phyloP scores from a whole-genome alignment of 2,329 filamentous ascomycete genomes.

The Penicillium sp. region DNA sequence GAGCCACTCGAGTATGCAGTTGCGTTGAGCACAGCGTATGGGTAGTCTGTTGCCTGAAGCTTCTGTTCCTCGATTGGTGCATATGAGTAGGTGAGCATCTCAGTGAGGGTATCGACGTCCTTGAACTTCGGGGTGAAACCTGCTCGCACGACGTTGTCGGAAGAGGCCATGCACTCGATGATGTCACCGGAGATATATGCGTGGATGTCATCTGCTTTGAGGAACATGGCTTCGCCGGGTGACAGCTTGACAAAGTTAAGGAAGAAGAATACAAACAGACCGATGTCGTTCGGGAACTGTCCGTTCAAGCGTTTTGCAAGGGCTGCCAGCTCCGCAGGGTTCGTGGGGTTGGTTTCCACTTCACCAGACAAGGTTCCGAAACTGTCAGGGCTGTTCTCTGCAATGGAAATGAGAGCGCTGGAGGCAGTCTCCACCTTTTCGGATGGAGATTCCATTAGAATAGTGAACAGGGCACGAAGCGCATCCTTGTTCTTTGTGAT shows the following conservation, averaged over 20 bases:
- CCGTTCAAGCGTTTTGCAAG: slow-evolving; percentile 75
- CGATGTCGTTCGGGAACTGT: slow-evolving; percentile 87
- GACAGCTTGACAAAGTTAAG: slow-evolving; percentile 89
- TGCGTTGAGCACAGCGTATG: slow-evolving; percentile 81
- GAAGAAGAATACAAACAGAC: slow-evolving; percentile 94
- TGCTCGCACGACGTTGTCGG: slow-evolving; percentile 97
- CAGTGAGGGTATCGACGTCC: slow-evolving; percentile 83
- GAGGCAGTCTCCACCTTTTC: slow-evolving; percentile 66
- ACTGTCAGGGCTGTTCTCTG: slow-evolving; percentile 65
- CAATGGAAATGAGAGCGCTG: slow-evolving; percentile 69
- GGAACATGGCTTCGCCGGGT: slow-evolving; percentile 91
- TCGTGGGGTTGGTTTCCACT: slow-evolving; percentile 37
- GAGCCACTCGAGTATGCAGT: slow-evolving; percentile 77
- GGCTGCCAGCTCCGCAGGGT: slow-evolving; percentile 66
- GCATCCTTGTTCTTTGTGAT: slow-evolving; percentile 72
- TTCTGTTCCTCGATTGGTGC: slow-evolving; percentile 94
- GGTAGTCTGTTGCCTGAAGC: slow-evolving; percentile 82
- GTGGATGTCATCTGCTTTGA: slow-evolving; percentile 96
- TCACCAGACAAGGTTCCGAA: slow-evolving; percentile 63
- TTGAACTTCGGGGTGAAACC: slow-evolving; percentile 99
- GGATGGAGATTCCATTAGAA: slow-evolving; percentile 75
- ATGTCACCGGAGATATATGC: slow-evolving; percentile 80
- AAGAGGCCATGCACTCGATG: slow-evolving; percentile 98
- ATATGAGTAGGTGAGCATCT: slow-evolving; percentile 93
- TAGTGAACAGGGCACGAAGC: slow-evolving; percentile 72